Evolutionary conservation across 176 grass and related monocot genomes (phyloP).

Genomic region (Ananas comosus): DNA sequence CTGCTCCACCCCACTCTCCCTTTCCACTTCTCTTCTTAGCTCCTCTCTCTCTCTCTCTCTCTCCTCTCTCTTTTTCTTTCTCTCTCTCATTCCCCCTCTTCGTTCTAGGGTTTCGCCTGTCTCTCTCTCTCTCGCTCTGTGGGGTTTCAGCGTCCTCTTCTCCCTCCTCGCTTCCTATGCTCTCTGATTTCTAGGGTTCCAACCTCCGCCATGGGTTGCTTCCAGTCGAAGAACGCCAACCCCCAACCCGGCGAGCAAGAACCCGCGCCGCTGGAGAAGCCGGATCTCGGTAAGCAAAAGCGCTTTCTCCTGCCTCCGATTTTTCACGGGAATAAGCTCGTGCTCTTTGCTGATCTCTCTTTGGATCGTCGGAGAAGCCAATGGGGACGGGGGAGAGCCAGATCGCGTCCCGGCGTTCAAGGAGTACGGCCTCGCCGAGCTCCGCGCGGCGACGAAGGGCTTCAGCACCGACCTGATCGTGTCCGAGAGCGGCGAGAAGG

Average conservation of each 20-base stretch:
- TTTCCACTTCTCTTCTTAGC: slow-evolving; percentile 6
- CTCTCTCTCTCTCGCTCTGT: slow-evolving; percentile 18
- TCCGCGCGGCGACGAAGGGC: slow-evolving; percentile 85
- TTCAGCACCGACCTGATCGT: slow-evolving; percentile 94
- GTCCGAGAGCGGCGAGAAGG: slow-evolving; percentile 99
- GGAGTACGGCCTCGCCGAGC: slow-evolving; percentile 81
- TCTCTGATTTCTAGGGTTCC: background rate
- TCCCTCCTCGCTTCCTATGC: background rate
- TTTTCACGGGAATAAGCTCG: slow-evolving; percentile 17
- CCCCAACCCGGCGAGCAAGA: slow-evolving; percentile 48
- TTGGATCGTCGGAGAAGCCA: slow-evolving; percentile 16
- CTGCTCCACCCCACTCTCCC: background rate
- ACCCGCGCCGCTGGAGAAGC: slow-evolving; percentile 41
- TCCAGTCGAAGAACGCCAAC: slow-evolving; percentile 70
- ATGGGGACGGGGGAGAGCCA: slow-evolving; percentile 55
- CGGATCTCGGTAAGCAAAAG: slow-evolving; percentile 60
- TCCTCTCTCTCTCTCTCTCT: slow-evolving; percentile 18
- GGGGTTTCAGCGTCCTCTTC: slow-evolving; percentile 9
- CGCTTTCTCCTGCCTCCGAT: slow-evolving; percentile 1
- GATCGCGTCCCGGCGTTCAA: slow-evolving; percentile 72
- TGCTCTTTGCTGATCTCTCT: slow-evolving; percentile 8
- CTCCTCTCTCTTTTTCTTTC: slow-evolving; percentile 15
- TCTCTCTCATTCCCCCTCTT: background rate
- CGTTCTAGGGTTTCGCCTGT: slow-evolving; percentile 1
- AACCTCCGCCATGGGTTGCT: slow-evolving; percentile 53